Conservation (phyloP, 23 red algal genomes). For the Gracilaria domingensis region DNA sequence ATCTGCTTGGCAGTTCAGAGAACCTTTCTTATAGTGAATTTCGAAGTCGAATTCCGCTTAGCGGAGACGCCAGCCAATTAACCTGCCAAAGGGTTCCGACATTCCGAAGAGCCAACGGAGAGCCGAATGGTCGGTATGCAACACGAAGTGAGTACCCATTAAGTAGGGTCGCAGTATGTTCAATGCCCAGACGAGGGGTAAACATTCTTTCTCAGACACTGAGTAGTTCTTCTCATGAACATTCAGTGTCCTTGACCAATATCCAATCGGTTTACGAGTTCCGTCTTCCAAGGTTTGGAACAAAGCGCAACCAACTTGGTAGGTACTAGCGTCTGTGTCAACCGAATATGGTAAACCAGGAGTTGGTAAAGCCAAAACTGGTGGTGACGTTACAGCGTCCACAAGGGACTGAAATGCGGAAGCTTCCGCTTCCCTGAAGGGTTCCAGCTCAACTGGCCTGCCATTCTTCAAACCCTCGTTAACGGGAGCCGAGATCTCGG, state of each 20-base stretch:
- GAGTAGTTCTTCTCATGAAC: not conserved
- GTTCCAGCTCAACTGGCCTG: not conserved
- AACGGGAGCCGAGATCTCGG: not conserved
- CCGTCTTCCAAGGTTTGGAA: conserved; percentile 5
- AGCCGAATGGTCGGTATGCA: too few relatives aligned
- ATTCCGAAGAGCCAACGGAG: too few relatives aligned
- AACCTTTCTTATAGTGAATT: too few relatives aligned
- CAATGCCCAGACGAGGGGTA: too few relatives aligned
- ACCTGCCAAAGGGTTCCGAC: too few relatives aligned
- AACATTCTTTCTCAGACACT: too few relatives aligned
- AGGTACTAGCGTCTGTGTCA: not conserved
- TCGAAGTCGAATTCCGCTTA: too few relatives aligned
- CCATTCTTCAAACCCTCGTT: not conserved
- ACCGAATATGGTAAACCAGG: conserved; percentile 1
- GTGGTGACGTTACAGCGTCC: not conserved
- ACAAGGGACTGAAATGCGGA: not conserved
- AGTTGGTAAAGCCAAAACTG: not conserved
- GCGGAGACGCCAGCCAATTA: too few relatives aligned
- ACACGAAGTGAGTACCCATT: too few relatives aligned
- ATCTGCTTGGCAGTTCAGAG: too few relatives aligned
- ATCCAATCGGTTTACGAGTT: not conserved
- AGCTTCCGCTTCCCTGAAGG: not conserved
- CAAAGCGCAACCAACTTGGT: conserved; percentile 23
- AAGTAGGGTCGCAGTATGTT: too few relatives aligned
- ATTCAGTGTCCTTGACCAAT: not conserved